Evolutionary conservation across 306 rosid species (phyloP).

Genomic region (Cercis canadensis): DNA sequence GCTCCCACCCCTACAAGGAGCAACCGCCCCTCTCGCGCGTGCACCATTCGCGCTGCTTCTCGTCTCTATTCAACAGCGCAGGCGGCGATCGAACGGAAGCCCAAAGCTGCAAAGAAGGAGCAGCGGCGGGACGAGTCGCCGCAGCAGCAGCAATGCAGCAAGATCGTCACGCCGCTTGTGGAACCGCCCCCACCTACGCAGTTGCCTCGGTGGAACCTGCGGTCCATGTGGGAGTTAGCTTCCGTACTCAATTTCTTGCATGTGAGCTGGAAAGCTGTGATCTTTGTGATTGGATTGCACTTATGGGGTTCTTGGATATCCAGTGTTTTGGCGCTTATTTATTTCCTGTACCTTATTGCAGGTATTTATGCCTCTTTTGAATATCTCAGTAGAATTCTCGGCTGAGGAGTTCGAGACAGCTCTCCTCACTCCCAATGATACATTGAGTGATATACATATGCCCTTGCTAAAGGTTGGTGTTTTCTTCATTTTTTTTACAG

Average conservation of each 20-base stretch:
- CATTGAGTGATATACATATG: slow-evolving; percentile 89
- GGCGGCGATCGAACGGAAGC: slow-evolving; percentile 54
- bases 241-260: slow-evolving; percentile 90
- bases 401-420: slow-evolving; percentile 98
- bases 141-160: slow-evolving; percentile 66
- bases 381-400: slow-evolving; percentile 81
- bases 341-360: slow-evolving; percentile 41
- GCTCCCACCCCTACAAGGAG: slow-evolving; percentile 58
- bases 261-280: slow-evolving; percentile 66
- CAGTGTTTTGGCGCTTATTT: slow-evolving; percentile 41
- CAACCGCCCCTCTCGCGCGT: slow-evolving; percentile 94
- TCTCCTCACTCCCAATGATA: slow-evolving; percentile 85
- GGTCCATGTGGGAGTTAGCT: slow-evolving; percentile 98
- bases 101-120: slow-evolving; percentile 50
- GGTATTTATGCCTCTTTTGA: slow-evolving; percentile 87
- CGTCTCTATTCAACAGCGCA: slow-evolving; percentile 59
- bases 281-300: slow-evolving; percentile 37
- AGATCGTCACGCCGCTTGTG: slow-evolving; percentile 81
- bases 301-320: slow-evolving; percentile 30
- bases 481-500: slow-evolving; percentile 15
- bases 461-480: slow-evolving; percentile 94
- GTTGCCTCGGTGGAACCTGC: slow-evolving; percentile 85
- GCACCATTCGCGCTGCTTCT: slow-evolving; percentile 86
- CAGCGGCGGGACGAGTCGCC: slow-evolving; percentile 46
- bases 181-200: slow-evolving; percentile 80